These are phyloP conservation scores for Tephrocybe sp. DNA, from an alignment of 768 basidiomycete genomes.

Conservation along the genomic window DNA sequence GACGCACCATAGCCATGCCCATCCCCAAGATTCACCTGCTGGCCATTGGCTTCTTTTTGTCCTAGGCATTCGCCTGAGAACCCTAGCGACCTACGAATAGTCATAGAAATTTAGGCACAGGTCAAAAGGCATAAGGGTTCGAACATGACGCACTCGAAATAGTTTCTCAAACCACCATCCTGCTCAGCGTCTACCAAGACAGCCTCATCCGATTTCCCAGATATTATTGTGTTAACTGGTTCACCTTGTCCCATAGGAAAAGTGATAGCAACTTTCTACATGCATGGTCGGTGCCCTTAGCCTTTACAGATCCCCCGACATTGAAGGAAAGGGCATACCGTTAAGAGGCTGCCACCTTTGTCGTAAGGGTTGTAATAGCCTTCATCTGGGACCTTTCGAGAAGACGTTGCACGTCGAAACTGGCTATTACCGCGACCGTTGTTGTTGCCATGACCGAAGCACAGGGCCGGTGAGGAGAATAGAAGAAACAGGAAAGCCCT, in stretches of 20 bases:
- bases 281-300: not conserved
- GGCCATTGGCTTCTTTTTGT: constrained; percentile 66
- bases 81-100: constrained; percentile 67
- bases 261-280: constrained; percentile 52
- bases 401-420: constrained; percentile 11
- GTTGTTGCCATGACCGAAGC: constrained; percentile 9
- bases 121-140: not conserved
- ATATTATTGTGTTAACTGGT: constrained; percentile 81
- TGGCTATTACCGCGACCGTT: too few species aligned
- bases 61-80: constrained; percentile 82
- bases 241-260: constrained; percentile 77
- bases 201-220: constrained; percentile 65
- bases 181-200: constrained; percentile 60
- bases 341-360: constrained; percentile 66
- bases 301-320: not conserved
- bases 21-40: constrained; percentile 80
- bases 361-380: constrained; percentile 61
- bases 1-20: constrained; percentile 67
- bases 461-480: constrained; percentile 26
- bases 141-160: constrained; percentile 59
- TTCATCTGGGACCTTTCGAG: constrained; percentile 40
- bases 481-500: constrained; percentile 27
- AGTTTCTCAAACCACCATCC: constrained; percentile 79
- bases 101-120: not conserved
- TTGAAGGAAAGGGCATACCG: constrained; percentile 45